These are phyloP conservation scores for Paecilomyces dactylethromorphus DNA, from an alignment of 2,329 filamentous ascomycete species.

Conservation along the genomic window DNA sequence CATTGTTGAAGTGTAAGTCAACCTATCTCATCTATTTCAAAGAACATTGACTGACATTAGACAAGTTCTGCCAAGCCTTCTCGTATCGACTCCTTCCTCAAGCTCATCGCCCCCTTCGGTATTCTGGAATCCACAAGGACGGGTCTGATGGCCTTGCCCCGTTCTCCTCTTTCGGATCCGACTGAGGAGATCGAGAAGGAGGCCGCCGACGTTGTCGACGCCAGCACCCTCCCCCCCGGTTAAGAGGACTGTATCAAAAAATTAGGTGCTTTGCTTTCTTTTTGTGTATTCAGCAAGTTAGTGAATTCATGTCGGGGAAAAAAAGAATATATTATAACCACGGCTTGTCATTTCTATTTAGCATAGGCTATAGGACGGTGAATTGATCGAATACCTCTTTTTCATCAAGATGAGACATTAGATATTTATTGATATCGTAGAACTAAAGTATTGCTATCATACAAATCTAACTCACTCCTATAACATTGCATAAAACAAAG, in stretches of 20 bases:
- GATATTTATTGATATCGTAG: background rate
- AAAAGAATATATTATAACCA: background rate
- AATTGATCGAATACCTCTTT: background rate
- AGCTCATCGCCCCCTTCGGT: constrained; percentile 87
- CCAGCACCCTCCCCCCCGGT: constrained; percentile 86
- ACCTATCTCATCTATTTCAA: background rate
- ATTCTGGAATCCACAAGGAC: constrained; percentile 94
- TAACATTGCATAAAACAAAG: too few relatives aligned
- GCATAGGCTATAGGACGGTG: background rate
- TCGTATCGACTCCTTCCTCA: constrained; percentile 96
- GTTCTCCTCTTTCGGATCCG: constrained; percentile 75
- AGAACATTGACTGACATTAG: background rate
- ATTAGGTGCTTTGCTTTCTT: background rate
- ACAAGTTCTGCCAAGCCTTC: constrained; percentile 79
- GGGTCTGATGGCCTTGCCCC: constrained; percentile 91
- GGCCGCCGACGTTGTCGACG: constrained; percentile 89
- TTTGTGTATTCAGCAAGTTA: background rate
- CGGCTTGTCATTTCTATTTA: background rate
- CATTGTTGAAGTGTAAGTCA: constrained; percentile 87
- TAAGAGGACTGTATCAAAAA: constrained; percentile 37
- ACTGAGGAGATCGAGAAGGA: constrained; percentile 75
- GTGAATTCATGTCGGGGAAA: background rate
- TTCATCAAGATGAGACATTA: background rate
- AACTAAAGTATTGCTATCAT: too few relatives aligned
- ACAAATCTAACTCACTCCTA: too few relatives aligned